Conservation (phyloP, 805 yeast genomes). For the Torulaspora maleeae region DNA sequence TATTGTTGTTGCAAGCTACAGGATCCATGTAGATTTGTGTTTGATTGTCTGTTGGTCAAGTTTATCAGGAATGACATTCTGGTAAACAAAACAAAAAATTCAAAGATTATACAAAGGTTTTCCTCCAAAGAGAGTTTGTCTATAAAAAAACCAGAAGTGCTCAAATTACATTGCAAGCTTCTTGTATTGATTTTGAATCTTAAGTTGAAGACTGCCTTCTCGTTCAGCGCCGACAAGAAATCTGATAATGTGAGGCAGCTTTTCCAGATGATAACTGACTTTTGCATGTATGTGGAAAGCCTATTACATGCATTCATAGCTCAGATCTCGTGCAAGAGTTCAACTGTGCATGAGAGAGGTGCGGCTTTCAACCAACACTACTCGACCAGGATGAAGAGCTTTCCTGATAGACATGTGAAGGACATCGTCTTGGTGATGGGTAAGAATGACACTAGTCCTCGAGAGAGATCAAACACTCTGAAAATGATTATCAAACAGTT, state of each 20-base stretch:
- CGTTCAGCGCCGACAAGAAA: neutral
- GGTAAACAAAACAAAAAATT: constrained; percentile 6
- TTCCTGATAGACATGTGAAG: constrained; percentile 12
- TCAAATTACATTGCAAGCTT: constrained; percentile 11
- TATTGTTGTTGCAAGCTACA: constrained; percentile 11
- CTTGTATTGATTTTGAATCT: constrained; percentile 9
- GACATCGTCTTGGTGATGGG: constrained; percentile 6
- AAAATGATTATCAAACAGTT: constrained; percentile 8
- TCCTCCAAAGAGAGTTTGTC: neutral
- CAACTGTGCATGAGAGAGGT: neutral
- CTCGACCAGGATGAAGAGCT: constrained; percentile 3
- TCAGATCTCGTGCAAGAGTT: constrained; percentile 1
- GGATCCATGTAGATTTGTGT: constrained; percentile 3
- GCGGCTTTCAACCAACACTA: constrained; percentile 12
- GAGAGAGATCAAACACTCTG: constrained; percentile 1
- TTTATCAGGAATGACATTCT: constrained; percentile 9
- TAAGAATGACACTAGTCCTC: neutral
- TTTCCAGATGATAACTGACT: constrained; percentile 4
- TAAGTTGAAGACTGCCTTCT: constrained; percentile 1
- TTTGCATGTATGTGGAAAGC: constrained; percentile 11
- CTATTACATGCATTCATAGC: constrained; percentile 9
- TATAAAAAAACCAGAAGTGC: constrained; percentile 1
- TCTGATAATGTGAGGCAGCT: constrained; percentile 2
- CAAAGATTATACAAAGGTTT: constrained; percentile 9
- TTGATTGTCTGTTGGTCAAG: constrained; percentile 7